Evolutionary conservation across 2,329 filamentous ascomycete species (phyloP).

Genomic region (Chaetomium globosum): DNA sequence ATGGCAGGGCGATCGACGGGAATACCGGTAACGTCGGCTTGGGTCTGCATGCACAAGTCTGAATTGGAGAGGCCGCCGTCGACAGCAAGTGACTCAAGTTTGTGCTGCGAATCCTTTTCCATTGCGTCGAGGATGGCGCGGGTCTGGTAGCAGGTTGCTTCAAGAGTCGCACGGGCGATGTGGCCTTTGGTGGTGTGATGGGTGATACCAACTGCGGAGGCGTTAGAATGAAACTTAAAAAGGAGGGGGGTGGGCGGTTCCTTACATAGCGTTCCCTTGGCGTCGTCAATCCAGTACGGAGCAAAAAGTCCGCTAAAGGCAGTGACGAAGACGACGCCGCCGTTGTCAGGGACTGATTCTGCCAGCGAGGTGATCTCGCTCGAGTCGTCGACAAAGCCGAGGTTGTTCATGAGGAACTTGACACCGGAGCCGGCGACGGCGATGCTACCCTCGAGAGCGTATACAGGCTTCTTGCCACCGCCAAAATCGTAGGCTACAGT

Average conservation of each 20-base stretch:
- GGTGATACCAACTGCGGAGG: slow-evolving; percentile 67
- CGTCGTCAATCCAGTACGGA: slow-evolving; percentile 93
- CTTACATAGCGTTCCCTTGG: slow-evolving; percentile 74
- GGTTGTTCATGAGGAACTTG: slow-evolving; percentile 70
- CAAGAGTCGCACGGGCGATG: slow-evolving; percentile 84
- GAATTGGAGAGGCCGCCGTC: slow-evolving; percentile 90
- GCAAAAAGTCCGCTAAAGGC: slow-evolving; percentile 90
- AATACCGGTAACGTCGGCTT: slow-evolving; percentile 82
- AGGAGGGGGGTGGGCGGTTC: background rate
- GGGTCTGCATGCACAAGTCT: slow-evolving; percentile 87
- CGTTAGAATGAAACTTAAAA: slow-evolving; percentile 37
- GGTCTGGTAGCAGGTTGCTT: slow-evolving; percentile 90
- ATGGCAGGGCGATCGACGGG: slow-evolving; percentile 82
- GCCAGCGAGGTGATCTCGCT: slow-evolving; percentile 56
- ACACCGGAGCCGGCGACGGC: slow-evolving; percentile 80
- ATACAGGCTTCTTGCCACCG: slow-evolving; percentile 61
- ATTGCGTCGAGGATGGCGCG: slow-evolving; percentile 90
- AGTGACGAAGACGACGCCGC: slow-evolving; percentile 83
- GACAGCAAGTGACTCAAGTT: slow-evolving; percentile 74
- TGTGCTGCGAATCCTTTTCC: slow-evolving; percentile 80
- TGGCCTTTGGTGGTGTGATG: slow-evolving; percentile 84
- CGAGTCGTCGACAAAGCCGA: slow-evolving; percentile 60
- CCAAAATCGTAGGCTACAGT: slow-evolving; percentile 86
- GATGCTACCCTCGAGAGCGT: slow-evolving; percentile 82
- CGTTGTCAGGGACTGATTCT: slow-evolving; percentile 66